Evolutionary conservation across 2,329 filamentous ascomycete species (phyloP).

Genomic region (Kalmusia sp.): DNA sequence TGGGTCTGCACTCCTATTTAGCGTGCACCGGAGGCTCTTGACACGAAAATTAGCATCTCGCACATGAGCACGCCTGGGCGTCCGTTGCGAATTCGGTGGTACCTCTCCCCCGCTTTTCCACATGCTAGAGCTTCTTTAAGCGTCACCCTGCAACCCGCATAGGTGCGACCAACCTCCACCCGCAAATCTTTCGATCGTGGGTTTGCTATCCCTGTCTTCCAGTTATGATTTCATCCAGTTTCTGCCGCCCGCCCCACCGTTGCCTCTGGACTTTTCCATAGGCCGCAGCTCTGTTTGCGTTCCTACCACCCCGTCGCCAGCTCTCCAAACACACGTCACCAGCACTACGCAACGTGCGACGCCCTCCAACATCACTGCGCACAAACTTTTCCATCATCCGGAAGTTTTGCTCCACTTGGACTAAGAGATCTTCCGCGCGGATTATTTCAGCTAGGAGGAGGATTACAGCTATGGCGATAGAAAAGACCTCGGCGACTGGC

Average conservation of each 20-base stretch:
- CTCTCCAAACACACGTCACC: slow-evolving; percentile 3
- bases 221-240: slow-evolving; percentile 12
- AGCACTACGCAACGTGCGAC: slow-evolving; percentile 4
- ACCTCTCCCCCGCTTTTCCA: slow-evolving; percentile 17
- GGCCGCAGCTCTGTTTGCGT: not conserved
- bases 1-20: slow-evolving; percentile 2
- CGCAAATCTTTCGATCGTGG: slow-evolving; percentile 7
- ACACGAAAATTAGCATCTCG: slow-evolving; percentile 11
- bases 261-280: slow-evolving; percentile 1
- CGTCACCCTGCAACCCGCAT: slow-evolving; percentile 3
- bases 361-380: not conserved
- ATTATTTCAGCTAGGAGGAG: slow-evolving; percentile 1
- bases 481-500: slow-evolving; percentile 33
- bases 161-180: not conserved
- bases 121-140: slow-evolving; percentile 4
- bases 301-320: not conserved
- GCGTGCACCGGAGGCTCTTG: slow-evolving; percentile 8
- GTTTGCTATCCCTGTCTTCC: slow-evolving; percentile 2
- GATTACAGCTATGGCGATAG: slow-evolving; percentile 31
- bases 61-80: slow-evolving; percentile 15
- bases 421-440: slow-evolving; percentile 12
- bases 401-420: slow-evolving; percentile 2
- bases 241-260: slow-evolving; percentile 3
- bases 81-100: not conserved
- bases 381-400: not conserved